Evolutionary conservation across 805 yeast species (phyloP).

Genomic region (Starmerella gropengiesseri): DNA sequence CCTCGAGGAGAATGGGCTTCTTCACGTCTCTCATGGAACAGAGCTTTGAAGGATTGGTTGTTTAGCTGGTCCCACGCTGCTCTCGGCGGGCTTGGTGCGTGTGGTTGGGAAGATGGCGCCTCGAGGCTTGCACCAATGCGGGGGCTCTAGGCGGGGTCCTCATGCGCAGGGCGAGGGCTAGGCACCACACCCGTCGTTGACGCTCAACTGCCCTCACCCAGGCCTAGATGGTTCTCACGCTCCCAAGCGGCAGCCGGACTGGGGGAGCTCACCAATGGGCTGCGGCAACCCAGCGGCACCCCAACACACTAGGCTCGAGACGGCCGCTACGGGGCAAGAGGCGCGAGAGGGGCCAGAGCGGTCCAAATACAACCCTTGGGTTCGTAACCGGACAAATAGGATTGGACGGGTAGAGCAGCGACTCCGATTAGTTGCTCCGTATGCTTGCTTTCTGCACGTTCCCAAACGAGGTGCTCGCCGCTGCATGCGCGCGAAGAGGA

Average conservation of each 20-base stretch:
- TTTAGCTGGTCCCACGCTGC: no score
- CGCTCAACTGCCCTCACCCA: not conserved
- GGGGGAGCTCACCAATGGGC: no score
- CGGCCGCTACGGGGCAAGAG: no score
- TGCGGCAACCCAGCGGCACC: no score
- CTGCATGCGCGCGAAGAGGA: not conserved
- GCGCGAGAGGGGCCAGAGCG: no score
- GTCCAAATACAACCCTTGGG: no score
- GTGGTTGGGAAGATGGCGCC: not conserved
- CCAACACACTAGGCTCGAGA: no score
- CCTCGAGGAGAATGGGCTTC: slow-evolving; percentile 80
- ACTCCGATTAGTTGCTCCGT: no score
- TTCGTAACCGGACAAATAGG: no score
- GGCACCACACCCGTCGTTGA: not conserved
- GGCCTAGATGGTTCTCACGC: no score
- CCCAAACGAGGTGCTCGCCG: not conserved
- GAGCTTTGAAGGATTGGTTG: not conserved
- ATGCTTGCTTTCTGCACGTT: not conserved
- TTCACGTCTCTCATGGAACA: slow-evolving; percentile 72
- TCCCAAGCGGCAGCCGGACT: no score
- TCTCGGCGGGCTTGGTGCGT: not conserved
- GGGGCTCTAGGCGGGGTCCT: slow-evolving; percentile 1
- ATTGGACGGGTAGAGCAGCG: no score
- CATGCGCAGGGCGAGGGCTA: slow-evolving; percentile 1
- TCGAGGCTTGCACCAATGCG: not conserved